Conservation (phyloP, 805 yeast genomes). For the Nakazawaea wyomingensis region DNA sequence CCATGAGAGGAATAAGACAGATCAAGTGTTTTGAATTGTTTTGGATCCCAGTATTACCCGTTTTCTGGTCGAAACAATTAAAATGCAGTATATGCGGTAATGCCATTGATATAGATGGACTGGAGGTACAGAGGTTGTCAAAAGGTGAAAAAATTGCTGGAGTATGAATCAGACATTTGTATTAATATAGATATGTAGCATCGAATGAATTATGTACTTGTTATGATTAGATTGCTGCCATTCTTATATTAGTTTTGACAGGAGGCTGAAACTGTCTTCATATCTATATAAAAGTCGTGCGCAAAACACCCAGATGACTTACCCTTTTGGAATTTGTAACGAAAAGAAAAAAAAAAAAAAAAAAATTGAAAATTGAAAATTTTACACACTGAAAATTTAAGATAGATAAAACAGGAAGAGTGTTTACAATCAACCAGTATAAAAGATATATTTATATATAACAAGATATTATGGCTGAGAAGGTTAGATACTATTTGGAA, state of each 20-base stretch:
- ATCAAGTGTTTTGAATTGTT: slow-evolving; percentile 20
- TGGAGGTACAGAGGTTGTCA: slow-evolving; percentile 1
- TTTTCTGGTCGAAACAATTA: slow-evolving; percentile 19
- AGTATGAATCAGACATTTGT: not conserved
- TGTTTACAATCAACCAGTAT: no score
- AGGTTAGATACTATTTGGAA: slow-evolving; percentile 49
- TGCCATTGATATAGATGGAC: slow-evolving; percentile 5
- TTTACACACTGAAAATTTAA: no score
- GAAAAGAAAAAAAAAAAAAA: no score
- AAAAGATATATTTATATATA: no score
- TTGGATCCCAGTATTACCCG: slow-evolving; percentile 23
- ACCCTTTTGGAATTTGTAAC: no score
- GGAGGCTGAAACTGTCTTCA: not conserved
- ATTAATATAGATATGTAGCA: not conserved
- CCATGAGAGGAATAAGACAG: slow-evolving; percentile 21
- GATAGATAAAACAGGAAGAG: no score
- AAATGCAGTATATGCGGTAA: slow-evolving; percentile 22
- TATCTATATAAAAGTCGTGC: not conserved
- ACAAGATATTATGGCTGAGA: slow-evolving; percentile 28
- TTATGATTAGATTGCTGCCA: no score
- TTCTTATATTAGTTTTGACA: not conserved
- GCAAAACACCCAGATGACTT: not conserved
- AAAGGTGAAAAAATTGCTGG: slow-evolving; percentile 12
- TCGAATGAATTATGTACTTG: no score
- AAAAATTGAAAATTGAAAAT: no score